Evolutionary conservation across 2,329 filamentous ascomycete species (phyloP).

Genomic region (Chalara sp.): DNA sequence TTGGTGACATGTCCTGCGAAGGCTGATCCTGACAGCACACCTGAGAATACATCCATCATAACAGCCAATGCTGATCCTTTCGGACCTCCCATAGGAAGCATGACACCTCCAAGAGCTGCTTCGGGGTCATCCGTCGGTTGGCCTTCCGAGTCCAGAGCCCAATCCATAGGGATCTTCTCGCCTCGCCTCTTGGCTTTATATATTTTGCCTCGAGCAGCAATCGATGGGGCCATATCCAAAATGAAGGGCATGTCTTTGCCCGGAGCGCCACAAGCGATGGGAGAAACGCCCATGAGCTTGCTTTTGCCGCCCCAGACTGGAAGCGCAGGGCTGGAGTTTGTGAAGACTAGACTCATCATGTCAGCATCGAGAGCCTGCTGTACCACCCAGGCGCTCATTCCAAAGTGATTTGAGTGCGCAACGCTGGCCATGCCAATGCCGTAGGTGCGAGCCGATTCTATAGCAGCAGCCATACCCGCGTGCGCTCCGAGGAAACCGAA

Average conservation of each 20-base stretch:
- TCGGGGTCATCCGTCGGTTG: constrained; percentile 64
- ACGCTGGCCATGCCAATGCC: constrained; percentile 73
- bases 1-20: constrained; percentile 72
- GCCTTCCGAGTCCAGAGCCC: constrained; percentile 70
- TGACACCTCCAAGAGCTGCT: constrained; percentile 66
- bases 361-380: constrained; percentile 67
- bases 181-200: constrained; percentile 62
- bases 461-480: constrained; percentile 58
- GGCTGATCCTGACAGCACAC: constrained; percentile 67
- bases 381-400: constrained; percentile 77
- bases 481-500: constrained; percentile 71
- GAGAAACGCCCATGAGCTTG: constrained; percentile 26
- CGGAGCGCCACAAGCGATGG: constrained; percentile 58
- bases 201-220: constrained; percentile 66
- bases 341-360: constrained; percentile 49
- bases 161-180: constrained; percentile 64
- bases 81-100: constrained; percentile 80
- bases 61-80: constrained; percentile 72
- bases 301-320: constrained; percentile 28
- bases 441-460: constrained; percentile 55
- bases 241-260: constrained; percentile 55
- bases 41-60: constrained; percentile 89
- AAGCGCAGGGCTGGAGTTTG: constrained; percentile 27
- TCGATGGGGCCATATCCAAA: constrained; percentile 66
- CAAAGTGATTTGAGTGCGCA: constrained; percentile 75